Conservation (phyloP, 2,329 filamentous ascomycete species). For the Aspergillus ochraceoroseus region DNA sequence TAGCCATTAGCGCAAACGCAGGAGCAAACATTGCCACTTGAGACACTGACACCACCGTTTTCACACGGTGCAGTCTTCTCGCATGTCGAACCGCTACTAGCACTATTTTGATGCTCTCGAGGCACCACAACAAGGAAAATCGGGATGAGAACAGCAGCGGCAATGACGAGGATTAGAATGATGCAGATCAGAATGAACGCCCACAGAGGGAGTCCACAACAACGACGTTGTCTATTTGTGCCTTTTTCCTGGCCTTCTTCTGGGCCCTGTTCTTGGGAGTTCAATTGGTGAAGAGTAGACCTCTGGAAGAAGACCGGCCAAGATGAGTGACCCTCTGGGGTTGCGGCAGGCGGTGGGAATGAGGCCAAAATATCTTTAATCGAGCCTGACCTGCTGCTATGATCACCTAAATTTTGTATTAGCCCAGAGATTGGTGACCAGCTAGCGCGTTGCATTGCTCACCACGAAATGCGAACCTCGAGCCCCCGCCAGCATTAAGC, state of each 20-base stretch:
- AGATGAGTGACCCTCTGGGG: constrained; percentile 38
- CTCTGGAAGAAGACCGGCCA: constrained; percentile 41
- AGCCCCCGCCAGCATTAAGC: constrained; percentile 31
- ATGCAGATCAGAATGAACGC: constrained; percentile 64
- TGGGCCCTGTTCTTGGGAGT: constrained; percentile 24
- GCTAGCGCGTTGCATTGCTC: constrained; percentile 10
- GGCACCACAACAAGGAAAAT: constrained; percentile 59
- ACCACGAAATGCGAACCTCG: constrained; percentile 27
- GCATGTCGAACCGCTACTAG: constrained; percentile 45
- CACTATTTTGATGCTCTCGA: constrained; percentile 35
- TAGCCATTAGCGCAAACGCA: constrained; percentile 90
- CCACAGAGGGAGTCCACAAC: constrained; percentile 81
- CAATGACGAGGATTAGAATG: constrained; percentile 65
- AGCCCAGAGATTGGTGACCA: too few species aligned
- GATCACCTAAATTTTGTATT: constrained; percentile 6
- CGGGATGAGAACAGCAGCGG: constrained; percentile 78
- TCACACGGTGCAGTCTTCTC: constrained; percentile 59
- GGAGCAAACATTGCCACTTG: constrained; percentile 64
- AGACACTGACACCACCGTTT: constrained; percentile 74
- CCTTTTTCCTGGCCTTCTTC: constrained; percentile 22
- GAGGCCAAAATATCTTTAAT: constrained; percentile 62
- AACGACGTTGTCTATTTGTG: constrained; percentile 52
- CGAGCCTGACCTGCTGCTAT: constrained; percentile 48
- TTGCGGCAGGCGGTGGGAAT: constrained; percentile 58
- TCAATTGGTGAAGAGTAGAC: constrained; percentile 32